phyloP scores from a whole-genome alignment of 2,329 filamentous ascomycete species.

The Aspergillus proliferans region DNA sequence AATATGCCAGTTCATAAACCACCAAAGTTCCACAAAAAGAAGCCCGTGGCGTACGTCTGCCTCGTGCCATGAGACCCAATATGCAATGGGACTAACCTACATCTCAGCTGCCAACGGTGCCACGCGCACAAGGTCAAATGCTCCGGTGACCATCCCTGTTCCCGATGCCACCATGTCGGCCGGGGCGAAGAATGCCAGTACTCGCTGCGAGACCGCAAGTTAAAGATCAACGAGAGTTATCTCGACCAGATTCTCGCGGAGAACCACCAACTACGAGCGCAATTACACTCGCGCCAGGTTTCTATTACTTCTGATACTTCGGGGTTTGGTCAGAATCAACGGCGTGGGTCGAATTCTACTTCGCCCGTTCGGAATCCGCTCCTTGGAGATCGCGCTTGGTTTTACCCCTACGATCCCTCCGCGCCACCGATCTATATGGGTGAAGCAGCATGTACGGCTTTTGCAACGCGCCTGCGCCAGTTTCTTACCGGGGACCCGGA shows the following conservation, averaged over 20 bases:
- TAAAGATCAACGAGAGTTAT: constrained; percentile 23
- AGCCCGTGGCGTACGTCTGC: constrained; percentile 9
- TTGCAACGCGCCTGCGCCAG: constrained; percentile 27
- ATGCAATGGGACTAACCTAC: background rate
- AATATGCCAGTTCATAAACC: constrained; percentile 7
- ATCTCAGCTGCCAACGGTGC: constrained; percentile 31
- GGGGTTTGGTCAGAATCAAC: too few species aligned
- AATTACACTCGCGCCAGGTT: too few species aligned
- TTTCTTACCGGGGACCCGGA: constrained; percentile 16
- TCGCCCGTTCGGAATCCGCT: constrained; percentile 13
- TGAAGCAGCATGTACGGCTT: constrained; percentile 29
- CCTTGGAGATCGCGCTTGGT: constrained; percentile 22
- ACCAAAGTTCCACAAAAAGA: constrained; percentile 7
- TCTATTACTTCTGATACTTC: too few species aligned
- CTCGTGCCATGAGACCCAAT: background rate
- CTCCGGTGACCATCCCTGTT: constrained; percentile 37
- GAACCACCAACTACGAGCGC: constrained; percentile 9
- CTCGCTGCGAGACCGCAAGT: constrained; percentile 31
- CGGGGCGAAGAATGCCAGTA: constrained; percentile 29
- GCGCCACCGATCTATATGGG: constrained; percentile 23
- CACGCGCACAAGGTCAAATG: constrained; percentile 41
- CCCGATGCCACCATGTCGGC: constrained; percentile 27
- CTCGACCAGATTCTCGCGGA: constrained; percentile 12
- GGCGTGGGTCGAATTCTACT: background rate
- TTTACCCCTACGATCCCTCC: constrained; percentile 20